Evolutionary conservation across 768 basidiomycete genomes (phyloP), one percentile per base, ranked within the genome.

Genomic region (Cyclocybe cylindracea): DNA sequence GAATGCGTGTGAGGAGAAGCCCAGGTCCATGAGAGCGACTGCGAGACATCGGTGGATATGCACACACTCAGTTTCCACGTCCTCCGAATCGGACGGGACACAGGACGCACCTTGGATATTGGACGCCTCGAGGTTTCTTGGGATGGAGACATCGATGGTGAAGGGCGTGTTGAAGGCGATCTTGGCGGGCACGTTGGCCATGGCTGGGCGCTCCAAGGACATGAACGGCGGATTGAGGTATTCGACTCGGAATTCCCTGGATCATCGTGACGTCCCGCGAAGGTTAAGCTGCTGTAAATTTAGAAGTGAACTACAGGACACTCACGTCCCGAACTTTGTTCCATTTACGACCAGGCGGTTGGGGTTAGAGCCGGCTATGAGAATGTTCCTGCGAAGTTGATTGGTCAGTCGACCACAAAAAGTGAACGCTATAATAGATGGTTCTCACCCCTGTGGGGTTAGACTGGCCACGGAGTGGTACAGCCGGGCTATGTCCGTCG

Each of bases 401-500:
- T 8, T 24, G 1, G 46, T 44, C 16, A 34, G 39, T 35, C 14
- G 37, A 36, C 40, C 34, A 34, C 39, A 32, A 75, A 50, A 40
- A 42, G 39, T 14, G 40, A 8, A 46, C 24, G 4, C 16, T 33
- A 10, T 24, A 24, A 24, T 24, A 24, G 24, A 10, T 19, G 41
- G 44, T 38, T 66, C 48, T 34, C 38, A 77, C 57, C 81, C 82
- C 54, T 78, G 78, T 16, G 80, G 78, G 11, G 83, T 77, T 56
- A 85, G 69, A 34, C 78, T 80, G 10, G 78, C 81, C 5, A 74
- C 73, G 2, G 84, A 84, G 66, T 87, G 85, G 69, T 87, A 87
- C 67, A 87, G 44, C 10, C 85, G 70, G 44, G 82, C 75, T 54
- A 85, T 74, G 38, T 65, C 53, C 2, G 71, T 69, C 9, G 70